A percentile compares a stretch with the other conserved stretches of the same genome.
These are phyloP conservation scores for Cercospora sojina DNA, from an alignment of 2,329 filamentous ascomycete species.

Conservation along the genomic window DNA sequence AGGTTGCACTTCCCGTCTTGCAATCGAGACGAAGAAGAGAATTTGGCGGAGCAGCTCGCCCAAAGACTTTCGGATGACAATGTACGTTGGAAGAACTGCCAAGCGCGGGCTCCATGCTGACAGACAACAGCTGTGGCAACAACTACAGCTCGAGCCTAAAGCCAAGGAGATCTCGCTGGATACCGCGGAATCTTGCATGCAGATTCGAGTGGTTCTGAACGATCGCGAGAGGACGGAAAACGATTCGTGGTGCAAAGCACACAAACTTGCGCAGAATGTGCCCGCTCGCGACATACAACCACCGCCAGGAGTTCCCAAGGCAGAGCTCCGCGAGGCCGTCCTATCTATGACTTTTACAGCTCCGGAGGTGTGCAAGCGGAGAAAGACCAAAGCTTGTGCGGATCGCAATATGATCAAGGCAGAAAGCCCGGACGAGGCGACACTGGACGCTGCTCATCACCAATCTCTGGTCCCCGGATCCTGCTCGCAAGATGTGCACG, in stretches of 20 bases:
- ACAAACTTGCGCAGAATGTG: conserved; percentile 28
- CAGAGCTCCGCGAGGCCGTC: conserved; percentile 30
- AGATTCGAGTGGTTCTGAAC: conserved; percentile 28
- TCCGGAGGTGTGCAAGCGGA: neutral
- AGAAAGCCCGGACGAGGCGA: neutral
- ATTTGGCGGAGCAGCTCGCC: conserved; percentile 14
- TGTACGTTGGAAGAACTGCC: neutral
- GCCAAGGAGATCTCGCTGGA: conserved; percentile 21
- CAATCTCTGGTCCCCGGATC: neutral
- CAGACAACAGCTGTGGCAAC: conserved; percentile 26
- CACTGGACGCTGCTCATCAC: neutral
- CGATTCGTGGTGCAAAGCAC: conserved; percentile 8
- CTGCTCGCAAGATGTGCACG: neutral
- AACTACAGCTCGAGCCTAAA: conserved; percentile 16
- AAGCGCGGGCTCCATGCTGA: neutral
- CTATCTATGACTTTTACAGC: conserved; percentile 30
- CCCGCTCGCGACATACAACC: conserved; percentile 27
- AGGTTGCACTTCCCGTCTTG: neutral
- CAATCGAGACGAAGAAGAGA: neutral
- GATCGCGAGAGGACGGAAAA: conserved; percentile 22
- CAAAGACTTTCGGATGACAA: conserved; percentile 12
- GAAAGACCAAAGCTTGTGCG: neutral
- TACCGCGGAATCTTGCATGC: neutral
- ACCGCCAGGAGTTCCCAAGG: conserved; percentile 16
- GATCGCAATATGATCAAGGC: neutral